phyloP scores from a whole-genome alignment of 2,329 filamentous ascomycete species.

The Hypoxylon sp. region DNA sequence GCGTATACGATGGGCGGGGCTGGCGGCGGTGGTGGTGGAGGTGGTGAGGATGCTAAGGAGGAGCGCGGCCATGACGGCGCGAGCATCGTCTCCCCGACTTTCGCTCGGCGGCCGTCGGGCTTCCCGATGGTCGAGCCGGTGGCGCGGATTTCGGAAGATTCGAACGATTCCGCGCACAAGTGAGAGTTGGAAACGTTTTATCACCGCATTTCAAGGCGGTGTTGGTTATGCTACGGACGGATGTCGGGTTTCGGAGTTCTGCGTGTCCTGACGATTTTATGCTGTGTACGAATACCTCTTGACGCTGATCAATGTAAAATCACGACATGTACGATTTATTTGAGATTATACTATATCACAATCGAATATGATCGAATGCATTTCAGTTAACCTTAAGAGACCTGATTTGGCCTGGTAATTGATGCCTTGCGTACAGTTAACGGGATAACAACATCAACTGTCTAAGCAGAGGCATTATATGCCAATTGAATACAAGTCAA shows the following conservation, averaged over 20 bases:
- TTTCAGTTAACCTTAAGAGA: too few relatives aligned
- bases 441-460: too few relatives aligned
- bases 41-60: too few relatives aligned
- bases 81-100: constrained; percentile 4
- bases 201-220: not conserved
- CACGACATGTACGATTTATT: too few relatives aligned
- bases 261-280: too few relatives aligned
- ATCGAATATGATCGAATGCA: too few relatives aligned
- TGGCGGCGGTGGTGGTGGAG: not conserved
- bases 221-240: not conserved
- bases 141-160: constrained; percentile 22
- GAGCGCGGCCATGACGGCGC: not conserved
- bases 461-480: not conserved
- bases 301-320: too few relatives aligned
- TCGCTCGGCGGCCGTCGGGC: constrained; percentile 3
- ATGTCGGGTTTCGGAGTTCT: not conserved
- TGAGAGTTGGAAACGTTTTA: too few relatives aligned
- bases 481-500: not conserved
- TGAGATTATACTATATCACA: too few relatives aligned
- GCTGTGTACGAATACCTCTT: too few relatives aligned
- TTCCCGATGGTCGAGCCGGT: not conserved
- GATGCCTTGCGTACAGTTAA: too few relatives aligned
- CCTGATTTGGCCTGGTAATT: too few relatives aligned
- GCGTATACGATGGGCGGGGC: not conserved
- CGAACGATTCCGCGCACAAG: constrained; percentile 26